These are phyloP conservation scores for Deinandra increscens DNA, from an alignment of 129 eudicot species.

Conservation along the genomic window DNA sequence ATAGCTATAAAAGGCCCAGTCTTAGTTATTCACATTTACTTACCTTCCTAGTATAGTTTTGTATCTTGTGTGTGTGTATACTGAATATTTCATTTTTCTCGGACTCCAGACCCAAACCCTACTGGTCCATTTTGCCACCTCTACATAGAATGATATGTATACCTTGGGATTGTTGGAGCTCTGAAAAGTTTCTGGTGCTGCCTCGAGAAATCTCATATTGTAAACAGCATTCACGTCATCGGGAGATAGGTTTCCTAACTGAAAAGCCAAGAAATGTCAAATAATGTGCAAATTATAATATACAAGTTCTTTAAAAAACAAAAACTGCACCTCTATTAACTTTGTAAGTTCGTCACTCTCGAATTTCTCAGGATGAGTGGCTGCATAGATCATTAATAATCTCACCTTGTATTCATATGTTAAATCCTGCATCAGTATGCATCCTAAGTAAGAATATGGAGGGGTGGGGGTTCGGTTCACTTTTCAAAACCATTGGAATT, in stretches of 20 bases:
- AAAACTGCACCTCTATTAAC: constrained; percentile 57
- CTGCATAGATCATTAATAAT: constrained; percentile 86
- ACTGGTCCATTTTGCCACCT: not conserved
- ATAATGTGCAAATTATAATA: constrained; percentile 4
- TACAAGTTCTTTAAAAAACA: not conserved
- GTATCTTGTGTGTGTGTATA: not conserved
- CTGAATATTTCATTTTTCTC: not conserved
- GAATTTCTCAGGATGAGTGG: constrained; percentile 67
- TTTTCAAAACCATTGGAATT: too few relatives aligned
- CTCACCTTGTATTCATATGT: constrained; percentile 72
- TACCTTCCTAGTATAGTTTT: constrained; percentile 46
- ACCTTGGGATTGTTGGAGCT: constrained; percentile 30
- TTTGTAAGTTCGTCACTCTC: constrained; percentile 65
- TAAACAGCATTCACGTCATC: constrained; percentile 80
- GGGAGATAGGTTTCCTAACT: constrained; percentile 67
- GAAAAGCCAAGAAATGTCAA: constrained; percentile 11
- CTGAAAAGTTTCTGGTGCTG: constrained; percentile 53
- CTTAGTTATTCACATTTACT: not conserved
- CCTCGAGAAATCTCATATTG: constrained; percentile 77
- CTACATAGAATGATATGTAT: not conserved
- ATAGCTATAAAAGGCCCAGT: not conserved
- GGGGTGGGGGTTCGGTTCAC: too few relatives aligned
- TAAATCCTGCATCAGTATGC: constrained; percentile 52
- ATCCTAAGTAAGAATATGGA: constrained; percentile 1
- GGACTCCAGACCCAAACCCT: not conserved